These are phyloP conservation scores for Spirogloea muscicola DNA, from an alignment of 139 green algal species.

Conservation along the genomic window DNA sequence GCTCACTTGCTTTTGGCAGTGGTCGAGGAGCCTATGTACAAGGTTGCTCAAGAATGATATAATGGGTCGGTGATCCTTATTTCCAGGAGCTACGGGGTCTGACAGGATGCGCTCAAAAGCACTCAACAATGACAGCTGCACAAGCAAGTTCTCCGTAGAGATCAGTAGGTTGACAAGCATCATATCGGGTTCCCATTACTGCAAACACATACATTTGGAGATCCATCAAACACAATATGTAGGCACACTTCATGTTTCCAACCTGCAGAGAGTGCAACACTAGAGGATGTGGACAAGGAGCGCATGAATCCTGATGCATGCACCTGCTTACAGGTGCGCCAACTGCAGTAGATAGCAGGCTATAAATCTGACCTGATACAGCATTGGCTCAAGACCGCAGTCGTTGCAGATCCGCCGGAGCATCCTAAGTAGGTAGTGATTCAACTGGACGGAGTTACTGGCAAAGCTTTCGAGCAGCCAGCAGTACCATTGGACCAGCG, in stretches of 20 bases:
- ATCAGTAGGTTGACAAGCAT: too few species aligned
- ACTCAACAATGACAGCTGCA: slow-evolving; percentile 9
- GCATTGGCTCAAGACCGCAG: slow-evolving; percentile 16
- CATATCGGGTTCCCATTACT: too few species aligned
- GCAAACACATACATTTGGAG: too few species aligned
- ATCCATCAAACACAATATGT: too few species aligned
- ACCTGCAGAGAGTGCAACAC: too few species aligned
- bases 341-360: too few species aligned
- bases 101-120: slow-evolving; percentile 7
- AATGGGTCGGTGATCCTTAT: neutral
- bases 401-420: slow-evolving; percentile 3
- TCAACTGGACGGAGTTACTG: neutral
- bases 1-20: neutral
- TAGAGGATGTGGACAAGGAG: too few species aligned
- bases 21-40: slow-evolving; percentile 3
- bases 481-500: neutral
- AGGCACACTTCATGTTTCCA: too few species aligned
- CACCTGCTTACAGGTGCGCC: too few species aligned
- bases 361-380: slow-evolving; percentile 23
- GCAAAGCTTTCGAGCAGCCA: neutral
- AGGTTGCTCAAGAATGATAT: neutral
- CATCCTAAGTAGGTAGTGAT: neutral
- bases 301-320: too few species aligned
- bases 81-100: neutral
- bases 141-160: too few species aligned